These are phyloP conservation scores for Vitis labrusca DNA, from an alignment of 164 flowering plant genomes.

Conservation along the genomic window DNA sequence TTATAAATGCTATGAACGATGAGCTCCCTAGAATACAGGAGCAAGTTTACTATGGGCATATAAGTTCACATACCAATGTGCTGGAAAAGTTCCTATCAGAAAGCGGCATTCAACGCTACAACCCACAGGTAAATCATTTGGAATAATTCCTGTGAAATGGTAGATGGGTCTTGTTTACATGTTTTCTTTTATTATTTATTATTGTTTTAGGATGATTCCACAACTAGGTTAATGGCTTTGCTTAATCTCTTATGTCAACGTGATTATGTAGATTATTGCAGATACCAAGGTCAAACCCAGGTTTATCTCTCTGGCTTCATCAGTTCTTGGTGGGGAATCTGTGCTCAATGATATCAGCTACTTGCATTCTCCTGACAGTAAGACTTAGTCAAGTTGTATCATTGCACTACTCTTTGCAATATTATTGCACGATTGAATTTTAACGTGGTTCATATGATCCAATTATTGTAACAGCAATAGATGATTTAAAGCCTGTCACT, in stretches of 20 bases:
- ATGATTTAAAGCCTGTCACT: constrained; percentile 92
- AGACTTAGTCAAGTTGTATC: constrained; percentile 23
- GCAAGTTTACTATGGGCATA: constrained; percentile 95
- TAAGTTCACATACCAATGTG: constrained; percentile 76
- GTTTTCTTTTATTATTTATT: not conserved
- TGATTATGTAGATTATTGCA: constrained; percentile 57
- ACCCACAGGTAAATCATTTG: constrained; percentile 66
- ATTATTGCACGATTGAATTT: constrained; percentile 2
- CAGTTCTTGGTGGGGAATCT: constrained; percentile 51
- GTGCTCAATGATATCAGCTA: constrained; percentile 61
- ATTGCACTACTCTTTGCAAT: not conserved
- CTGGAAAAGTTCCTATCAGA: constrained; percentile 86
- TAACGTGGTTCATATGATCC: not conserved
- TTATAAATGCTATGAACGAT: constrained; percentile 88
- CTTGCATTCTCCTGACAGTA: constrained; percentile 90
- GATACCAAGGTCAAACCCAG: constrained; percentile 66
- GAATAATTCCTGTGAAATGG: not conserved
- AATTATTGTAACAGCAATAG: constrained; percentile 54
- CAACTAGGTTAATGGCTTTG: not conserved
- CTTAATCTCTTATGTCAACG: constrained; percentile 5
- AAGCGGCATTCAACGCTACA: constrained; percentile 79
- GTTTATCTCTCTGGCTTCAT: constrained; percentile 59
- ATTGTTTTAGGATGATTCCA: too few species aligned
- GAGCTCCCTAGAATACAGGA: constrained; percentile 97
- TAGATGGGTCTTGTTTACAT: not conserved